phyloP scores from a whole-genome alignment of 345 rosid species.

The sweet orange (Citrus sinensis) region DNA sequence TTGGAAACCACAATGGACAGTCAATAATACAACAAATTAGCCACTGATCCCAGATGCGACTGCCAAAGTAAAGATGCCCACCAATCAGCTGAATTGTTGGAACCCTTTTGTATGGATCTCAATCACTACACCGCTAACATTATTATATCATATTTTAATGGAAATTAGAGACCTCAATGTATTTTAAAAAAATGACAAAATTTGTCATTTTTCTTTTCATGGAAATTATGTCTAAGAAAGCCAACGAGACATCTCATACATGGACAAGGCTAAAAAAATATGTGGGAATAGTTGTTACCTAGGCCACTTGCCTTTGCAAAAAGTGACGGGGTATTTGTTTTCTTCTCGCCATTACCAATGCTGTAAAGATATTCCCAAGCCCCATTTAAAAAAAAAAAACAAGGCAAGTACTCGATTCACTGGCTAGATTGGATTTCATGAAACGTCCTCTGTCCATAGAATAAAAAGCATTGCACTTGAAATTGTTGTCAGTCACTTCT shows the following conservation, averaged over 20 bases:
- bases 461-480: neutral
- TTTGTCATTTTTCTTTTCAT: neutral
- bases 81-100: slow-evolving; percentile 6
- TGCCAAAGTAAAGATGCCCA: neutral
- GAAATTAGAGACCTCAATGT: neutral
- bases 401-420: neutral
- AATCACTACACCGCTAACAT: neutral
- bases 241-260: neutral
- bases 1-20: neutral
- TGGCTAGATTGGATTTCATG: neutral
- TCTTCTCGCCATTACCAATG: neutral
- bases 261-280: neutral
- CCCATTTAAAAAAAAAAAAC: neutral
- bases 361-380: neutral
- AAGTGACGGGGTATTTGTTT: slow-evolving; percentile 9
- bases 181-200: neutral
- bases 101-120: neutral
- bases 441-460: neutral
- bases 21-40: neutral
- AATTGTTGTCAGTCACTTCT: neutral
- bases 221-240: neutral
- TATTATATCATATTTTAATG: neutral
- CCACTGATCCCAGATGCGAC: neutral
- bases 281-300: neutral
- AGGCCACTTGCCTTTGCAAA: slow-evolving; percentile 22